Conservation (phyloP, 176 grass and related monocot species). For the Ensete ventricosum region DNA sequence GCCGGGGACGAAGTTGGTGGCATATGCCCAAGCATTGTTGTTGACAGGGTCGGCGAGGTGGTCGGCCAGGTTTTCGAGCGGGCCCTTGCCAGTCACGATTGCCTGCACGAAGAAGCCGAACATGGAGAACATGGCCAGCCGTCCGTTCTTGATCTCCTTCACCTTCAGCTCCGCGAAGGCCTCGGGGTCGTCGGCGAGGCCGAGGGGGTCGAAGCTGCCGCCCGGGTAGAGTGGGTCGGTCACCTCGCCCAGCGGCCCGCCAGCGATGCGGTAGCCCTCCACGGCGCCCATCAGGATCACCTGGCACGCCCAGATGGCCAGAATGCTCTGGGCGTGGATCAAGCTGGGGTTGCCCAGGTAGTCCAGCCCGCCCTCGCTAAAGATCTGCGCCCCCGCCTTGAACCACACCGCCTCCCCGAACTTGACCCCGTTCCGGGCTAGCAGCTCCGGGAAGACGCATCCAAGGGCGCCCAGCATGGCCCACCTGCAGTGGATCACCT, state of each 20-base stretch:
- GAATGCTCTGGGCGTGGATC: conserved; percentile 80
- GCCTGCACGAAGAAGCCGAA: conserved; percentile 85
- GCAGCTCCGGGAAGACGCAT: no score
- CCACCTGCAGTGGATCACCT: no score
- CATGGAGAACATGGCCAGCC: conserved; percentile 95
- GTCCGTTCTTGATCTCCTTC: conserved; percentile 85
- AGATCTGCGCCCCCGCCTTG: conserved; percentile 75
- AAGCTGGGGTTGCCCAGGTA: conserved; percentile 85
- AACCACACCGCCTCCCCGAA: conserved; percentile 95
- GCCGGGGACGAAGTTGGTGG: conserved; percentile 92
- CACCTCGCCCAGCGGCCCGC: conserved; percentile 73
- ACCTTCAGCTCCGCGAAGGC: conserved; percentile 79
- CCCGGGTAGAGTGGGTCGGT: conserved; percentile 69
- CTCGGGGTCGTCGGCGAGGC: conserved; percentile 71
- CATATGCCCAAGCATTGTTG: conserved; percentile 88
- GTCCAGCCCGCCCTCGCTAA: conserved; percentile 76
- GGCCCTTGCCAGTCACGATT: conserved; percentile 83
- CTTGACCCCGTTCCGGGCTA: no score
- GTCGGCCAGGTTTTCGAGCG: conserved; percentile 76
- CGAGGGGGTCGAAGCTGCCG: conserved; percentile 75
- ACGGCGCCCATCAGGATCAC: conserved; percentile 81
- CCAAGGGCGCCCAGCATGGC: no score
- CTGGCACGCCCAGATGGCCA: conserved; percentile 74
- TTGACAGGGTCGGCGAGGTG: conserved; percentile 84
- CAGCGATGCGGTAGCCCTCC: conserved; percentile 73